A percentile compares a stretch with the other conserved stretches of the same genome.
Evolutionary conservation across 2,329 filamentous ascomycete genomes (phyloP).

Genomic region (Pochonia chlamydosporia): DNA sequence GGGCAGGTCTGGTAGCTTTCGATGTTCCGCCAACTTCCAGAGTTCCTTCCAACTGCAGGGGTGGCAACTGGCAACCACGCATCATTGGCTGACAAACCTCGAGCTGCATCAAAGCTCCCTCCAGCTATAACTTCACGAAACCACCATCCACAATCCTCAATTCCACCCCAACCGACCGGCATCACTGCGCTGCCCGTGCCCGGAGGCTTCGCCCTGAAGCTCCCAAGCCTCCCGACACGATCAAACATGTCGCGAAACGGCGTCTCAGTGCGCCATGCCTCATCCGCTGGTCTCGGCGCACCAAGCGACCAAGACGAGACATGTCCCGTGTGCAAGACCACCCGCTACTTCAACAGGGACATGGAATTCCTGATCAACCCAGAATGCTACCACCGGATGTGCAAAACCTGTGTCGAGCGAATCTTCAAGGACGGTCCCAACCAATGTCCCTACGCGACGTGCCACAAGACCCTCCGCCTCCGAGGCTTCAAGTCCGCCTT

Average conservation of each 20-base stretch:
- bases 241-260: constrained; percentile 21
- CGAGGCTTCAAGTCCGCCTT: constrained; percentile 81
- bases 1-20: no score
- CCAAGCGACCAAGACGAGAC: constrained; percentile 53
- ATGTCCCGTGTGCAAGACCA: constrained; percentile 96
- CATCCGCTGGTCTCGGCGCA: constrained; percentile 10
- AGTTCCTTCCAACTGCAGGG: background rate
- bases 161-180: background rate
- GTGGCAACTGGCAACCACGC: background rate
- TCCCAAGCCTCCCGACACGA: background rate
- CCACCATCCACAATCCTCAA: background rate
- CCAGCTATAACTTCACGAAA: background rate
- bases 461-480: constrained; percentile 79
- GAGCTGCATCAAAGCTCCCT: background rate
- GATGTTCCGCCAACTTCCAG: background rate
- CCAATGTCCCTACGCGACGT: constrained; percentile 86
- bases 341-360: constrained; percentile 88
- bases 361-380: constrained; percentile 96
- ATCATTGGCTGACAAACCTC: background rate
- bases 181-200: background rate
- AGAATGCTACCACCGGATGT: constrained; percentile 99
- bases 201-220: background rate
- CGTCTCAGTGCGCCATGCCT: constrained; percentile 23
- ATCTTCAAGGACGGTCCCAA: constrained; percentile 90
- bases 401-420: constrained; percentile 88